Conservation (phyloP, 192 early-diverging fungal species). For the Geosiphon pyriformis region DNA sequence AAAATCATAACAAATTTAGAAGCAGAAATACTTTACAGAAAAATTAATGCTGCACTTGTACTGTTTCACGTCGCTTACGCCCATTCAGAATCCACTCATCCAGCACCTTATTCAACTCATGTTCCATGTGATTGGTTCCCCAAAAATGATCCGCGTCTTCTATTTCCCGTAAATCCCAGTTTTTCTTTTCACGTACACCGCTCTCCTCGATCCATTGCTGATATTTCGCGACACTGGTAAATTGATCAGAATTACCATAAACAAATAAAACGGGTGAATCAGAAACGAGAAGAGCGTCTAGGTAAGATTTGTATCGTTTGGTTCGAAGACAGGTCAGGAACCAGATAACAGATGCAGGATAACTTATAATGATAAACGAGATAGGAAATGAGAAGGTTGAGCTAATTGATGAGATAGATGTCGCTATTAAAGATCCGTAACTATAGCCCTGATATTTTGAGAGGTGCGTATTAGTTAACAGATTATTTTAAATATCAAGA, state of each 20-base stretch:
- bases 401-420: constrained; percentile 1
- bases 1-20: no score
- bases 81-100: constrained; percentile 15
- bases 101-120: not conserved
- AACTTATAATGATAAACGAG: constrained; percentile 17
- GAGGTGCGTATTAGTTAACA: no score
- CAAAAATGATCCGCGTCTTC: constrained; percentile 19
- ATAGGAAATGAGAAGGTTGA: not conserved
- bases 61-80: no score
- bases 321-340: constrained; percentile 13
- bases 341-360: constrained; percentile 17
- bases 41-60: no score
- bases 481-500: no score
- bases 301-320: not conserved
- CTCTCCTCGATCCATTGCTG: not conserved
- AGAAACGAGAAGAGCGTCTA: constrained; percentile 1
- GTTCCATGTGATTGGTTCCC: not conserved
- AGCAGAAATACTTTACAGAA: no score
- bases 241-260: constrained; percentile 23
- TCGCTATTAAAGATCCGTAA: constrained; percentile 21
- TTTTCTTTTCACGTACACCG: not conserved
- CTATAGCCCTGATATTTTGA: constrained; percentile 26
- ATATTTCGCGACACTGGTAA: constrained; percentile 7
- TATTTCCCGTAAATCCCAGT: constrained; percentile 10
- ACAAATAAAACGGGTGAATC: constrained; percentile 7